Percentiles rank a stretch among this genome's conserved stretches.
These are phyloP conservation scores for Dactylellina drechsleri DNA, from an alignment of 2,329 filamentous ascomycete genomes.

Conservation along the genomic window DNA sequence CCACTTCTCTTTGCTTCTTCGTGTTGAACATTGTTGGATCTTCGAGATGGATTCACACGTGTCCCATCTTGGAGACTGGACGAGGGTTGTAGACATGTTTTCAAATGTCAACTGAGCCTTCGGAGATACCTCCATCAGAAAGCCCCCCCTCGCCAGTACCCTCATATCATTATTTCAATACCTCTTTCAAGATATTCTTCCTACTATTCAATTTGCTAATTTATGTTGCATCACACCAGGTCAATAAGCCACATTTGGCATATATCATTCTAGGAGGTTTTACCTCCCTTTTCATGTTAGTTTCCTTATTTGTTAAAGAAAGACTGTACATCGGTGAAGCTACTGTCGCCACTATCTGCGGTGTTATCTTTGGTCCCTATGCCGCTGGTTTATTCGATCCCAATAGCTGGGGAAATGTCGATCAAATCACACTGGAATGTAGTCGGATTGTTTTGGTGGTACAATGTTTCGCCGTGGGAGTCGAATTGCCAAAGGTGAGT, in stretches of 20 bases:
- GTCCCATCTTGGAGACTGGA: not conserved
- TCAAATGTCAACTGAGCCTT: not conserved
- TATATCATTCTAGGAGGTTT: slow-evolving; percentile 99
- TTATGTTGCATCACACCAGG: slow-evolving; percentile 59
- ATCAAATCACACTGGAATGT: slow-evolving; percentile 88
- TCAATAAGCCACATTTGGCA: slow-evolving; percentile 96
- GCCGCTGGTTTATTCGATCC: slow-evolving; percentile 83
- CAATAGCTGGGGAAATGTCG: slow-evolving; percentile 79
- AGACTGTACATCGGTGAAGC: slow-evolving; percentile 98
- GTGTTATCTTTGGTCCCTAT: slow-evolving; percentile 88
- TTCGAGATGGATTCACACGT: slow-evolving; percentile 1
- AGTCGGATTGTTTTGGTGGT: slow-evolving; percentile 89
- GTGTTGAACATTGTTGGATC: slow-evolving; percentile 10
- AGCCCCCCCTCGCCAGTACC: not conserved
- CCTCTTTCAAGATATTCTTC: not conserved
- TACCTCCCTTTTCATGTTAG: slow-evolving; percentile 97
- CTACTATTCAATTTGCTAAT: slow-evolving; percentile 22
- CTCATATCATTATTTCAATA: not conserved
- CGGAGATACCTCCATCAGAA: not conserved
- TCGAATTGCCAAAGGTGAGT: slow-evolving; percentile 78
- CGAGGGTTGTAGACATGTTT: not conserved
- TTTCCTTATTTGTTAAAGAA: slow-evolving; percentile 97
- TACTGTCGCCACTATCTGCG: slow-evolving; percentile 87
- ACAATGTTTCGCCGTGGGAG: slow-evolving; percentile 90
- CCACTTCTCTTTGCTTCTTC: not conserved